Percentiles rank a stretch among this genome's conserved stretches.
Evolutionary conservation across 805 yeast species (phyloP).

Genomic region (Candida piceae): DNA sequence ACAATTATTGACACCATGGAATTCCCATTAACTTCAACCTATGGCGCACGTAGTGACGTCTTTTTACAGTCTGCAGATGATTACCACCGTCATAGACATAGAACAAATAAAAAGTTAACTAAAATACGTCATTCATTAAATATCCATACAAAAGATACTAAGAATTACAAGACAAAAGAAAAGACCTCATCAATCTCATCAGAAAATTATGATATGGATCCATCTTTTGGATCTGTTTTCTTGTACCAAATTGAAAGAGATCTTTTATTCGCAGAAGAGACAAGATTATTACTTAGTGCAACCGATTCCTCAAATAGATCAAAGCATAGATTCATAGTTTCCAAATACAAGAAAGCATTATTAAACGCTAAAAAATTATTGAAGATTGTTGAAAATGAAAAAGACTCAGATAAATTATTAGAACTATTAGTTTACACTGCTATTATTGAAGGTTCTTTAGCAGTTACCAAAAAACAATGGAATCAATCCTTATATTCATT

Average conservation of each 20-base stretch:
- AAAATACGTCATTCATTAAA: constrained; percentile 60
- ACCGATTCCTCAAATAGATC: constrained; percentile 36
- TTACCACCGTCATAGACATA: constrained; percentile 60
- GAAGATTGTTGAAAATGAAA: constrained; percentile 35
- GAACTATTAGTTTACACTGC: constrained; percentile 35
- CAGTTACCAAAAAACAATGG: constrained; percentile 56
- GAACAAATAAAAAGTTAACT: constrained; percentile 54
- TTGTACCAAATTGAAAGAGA: constrained; percentile 75
- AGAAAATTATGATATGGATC: constrained; percentile 47
- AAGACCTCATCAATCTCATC: constrained; percentile 40
- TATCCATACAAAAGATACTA: constrained; percentile 63
- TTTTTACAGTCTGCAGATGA: constrained; percentile 66
- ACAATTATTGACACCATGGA: constrained; percentile 31
- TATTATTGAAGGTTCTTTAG: constrained; percentile 33
- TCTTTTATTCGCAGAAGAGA: constrained; percentile 61
- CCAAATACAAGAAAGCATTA: constrained; percentile 66
- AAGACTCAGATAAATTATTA: constrained; percentile 26
- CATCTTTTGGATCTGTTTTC: constrained; percentile 51
- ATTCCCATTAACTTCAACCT: constrained; percentile 41
- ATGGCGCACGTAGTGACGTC: constrained; percentile 55
- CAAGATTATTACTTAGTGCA: constrained; percentile 49
- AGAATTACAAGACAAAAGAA: constrained; percentile 48
- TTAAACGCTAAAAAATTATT: constrained; percentile 40
- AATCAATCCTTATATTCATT: constrained; percentile 42
- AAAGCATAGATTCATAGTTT: constrained; percentile 47